Conservation (phyloP, 164 flowering plant genomes). For the Houttuynia cordata region DNA sequence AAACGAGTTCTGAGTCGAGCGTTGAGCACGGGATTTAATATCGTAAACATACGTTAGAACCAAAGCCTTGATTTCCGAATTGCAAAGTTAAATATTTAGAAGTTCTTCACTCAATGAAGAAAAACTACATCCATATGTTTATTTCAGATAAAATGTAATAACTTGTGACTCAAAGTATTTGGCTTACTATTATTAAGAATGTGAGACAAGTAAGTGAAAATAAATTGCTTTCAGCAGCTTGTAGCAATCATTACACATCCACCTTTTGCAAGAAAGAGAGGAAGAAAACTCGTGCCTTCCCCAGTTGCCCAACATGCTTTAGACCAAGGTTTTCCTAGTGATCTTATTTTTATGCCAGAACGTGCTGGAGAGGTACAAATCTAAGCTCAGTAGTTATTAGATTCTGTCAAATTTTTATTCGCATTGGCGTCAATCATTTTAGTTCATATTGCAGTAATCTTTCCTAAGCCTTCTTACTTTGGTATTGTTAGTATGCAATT, state of each 20-base stretch:
- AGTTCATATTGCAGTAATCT: too few species aligned
- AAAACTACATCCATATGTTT: too few species aligned
- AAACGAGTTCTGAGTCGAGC: too few species aligned
- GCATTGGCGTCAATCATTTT: background rate
- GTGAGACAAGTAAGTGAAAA: background rate
- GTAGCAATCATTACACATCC: conserved; percentile 97
- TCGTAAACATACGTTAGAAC: too few species aligned
- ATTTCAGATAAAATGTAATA: background rate
- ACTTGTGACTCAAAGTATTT: background rate
- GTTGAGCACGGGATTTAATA: too few species aligned
- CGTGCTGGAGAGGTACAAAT: conserved; percentile 73
- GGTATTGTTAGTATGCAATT: background rate
- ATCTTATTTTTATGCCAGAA: conserved; percentile 82
- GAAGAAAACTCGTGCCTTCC: conserved; percentile 73
- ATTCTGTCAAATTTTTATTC: background rate
- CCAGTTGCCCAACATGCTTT: conserved; percentile 83
- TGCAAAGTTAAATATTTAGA: too few species aligned
- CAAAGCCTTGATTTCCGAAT: too few species aligned
- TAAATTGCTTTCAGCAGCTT: conserved; percentile 35
- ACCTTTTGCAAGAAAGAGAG: conserved; percentile 71
- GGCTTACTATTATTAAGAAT: background rate
- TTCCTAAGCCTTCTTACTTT: too few species aligned
- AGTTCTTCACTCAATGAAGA: too few species aligned
- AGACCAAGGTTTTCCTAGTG: conserved; percentile 61
- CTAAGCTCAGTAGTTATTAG: background rate